phyloP scores from a whole-genome alignment of 2,329 filamentous ascomycete genomes.

The Penicillium sumatraense region DNA sequence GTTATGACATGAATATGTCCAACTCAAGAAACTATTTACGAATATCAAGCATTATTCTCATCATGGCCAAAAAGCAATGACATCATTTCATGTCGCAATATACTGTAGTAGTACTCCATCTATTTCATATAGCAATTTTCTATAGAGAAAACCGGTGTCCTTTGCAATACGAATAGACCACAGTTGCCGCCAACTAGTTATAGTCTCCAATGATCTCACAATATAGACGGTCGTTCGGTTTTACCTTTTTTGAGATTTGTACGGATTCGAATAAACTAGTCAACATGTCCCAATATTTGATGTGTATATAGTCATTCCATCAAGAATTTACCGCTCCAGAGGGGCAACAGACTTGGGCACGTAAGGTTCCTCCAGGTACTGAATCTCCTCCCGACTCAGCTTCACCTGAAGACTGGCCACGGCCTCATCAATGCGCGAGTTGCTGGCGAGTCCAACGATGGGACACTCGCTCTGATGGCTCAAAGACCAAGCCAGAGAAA shows the following conservation, averaged over 20 bases:
- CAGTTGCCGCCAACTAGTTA: too few species aligned
- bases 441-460: constrained; percentile 65
- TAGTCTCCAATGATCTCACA: too few species aligned
- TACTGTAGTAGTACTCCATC: too few species aligned
- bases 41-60: background rate
- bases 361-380: constrained; percentile 14
- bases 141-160: too few species aligned
- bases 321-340: constrained; percentile 6
- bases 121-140: too few species aligned
- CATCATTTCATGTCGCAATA: too few species aligned
- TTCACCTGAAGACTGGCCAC: constrained; percentile 52
- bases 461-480: constrained; percentile 58
- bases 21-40: background rate
- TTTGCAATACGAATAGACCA: too few species aligned
- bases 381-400: constrained; percentile 41
- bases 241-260: too few species aligned
- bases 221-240: too few species aligned
- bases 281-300: too few species aligned
- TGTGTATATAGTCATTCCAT: too few species aligned
- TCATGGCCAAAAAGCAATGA: background rate
- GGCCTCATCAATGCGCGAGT: constrained; percentile 66
- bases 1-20: background rate
- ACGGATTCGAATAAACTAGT: too few species aligned
- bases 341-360: constrained; percentile 7
- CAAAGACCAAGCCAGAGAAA: constrained; percentile 67